These are phyloP conservation scores for Fusarium tuaranense DNA, from an alignment of 2,329 filamentous ascomycete genomes.

Conservation along the genomic window DNA sequence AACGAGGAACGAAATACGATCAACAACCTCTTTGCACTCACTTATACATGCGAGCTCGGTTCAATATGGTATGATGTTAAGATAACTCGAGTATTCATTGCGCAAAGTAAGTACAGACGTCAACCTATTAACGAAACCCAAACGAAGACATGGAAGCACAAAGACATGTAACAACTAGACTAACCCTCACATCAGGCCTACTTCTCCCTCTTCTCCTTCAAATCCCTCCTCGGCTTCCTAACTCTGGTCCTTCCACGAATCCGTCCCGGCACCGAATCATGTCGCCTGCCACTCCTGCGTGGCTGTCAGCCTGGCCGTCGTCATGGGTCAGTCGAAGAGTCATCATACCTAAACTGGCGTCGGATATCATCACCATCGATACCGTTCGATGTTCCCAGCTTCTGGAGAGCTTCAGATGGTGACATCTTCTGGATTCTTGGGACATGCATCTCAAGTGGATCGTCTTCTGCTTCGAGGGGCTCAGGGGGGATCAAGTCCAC, in stretches of 20 bases:
- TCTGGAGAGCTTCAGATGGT: not conserved
- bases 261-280: not conserved
- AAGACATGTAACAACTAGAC: not conserved
- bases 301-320: not conserved
- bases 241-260: not conserved
- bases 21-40: not conserved
- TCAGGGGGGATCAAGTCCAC: not conserved
- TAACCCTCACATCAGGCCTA: not conserved
- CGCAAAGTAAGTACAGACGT: not conserved
- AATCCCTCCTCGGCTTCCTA: not conserved
- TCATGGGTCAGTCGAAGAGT: not conserved
- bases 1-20: not conserved
- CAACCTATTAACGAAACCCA: not conserved
- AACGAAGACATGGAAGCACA: not conserved
- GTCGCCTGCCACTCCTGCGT: not conserved
- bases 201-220: not conserved
- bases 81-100: not conserved
- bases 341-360: not conserved
- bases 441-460: not conserved
- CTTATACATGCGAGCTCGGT: too few species aligned
- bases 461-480: not conserved
- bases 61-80: not conserved
- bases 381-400: not conserved
- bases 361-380: not conserved
- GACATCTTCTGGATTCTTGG: conserved; percentile 19